Evolutionary conservation across 176 grass and related monocot species (phyloP), one percentile per base, ranked within the genome.

Genomic region (Tillandsia fasciculata): DNA sequence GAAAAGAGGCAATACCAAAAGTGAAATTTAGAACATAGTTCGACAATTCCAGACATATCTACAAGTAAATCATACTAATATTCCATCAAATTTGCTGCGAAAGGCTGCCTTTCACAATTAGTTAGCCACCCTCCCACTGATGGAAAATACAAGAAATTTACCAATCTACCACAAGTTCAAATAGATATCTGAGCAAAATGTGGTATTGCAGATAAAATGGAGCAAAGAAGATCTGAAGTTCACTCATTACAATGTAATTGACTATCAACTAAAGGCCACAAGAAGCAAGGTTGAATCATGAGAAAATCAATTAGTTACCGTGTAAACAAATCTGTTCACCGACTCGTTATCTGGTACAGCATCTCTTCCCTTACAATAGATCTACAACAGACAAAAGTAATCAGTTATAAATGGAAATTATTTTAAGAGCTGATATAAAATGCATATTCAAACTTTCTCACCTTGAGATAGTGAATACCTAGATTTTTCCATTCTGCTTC

Each of bases 381-480:
- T 99, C 95, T 99, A 75, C 65, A 88, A 70, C 33, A 67, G 13
- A 26, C 50, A 50, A 57, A 22, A 11, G 11, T 29, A 49, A 68
- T 9, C 28, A 13, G 26, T 12, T 48, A 9, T 0, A 23, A 58
- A 24, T 5, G 54, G 10, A 15, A 68, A 3, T 50, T 48, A n/a
- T 10, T 69, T 18, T 17, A 47, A 7, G 47, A 72, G n/a, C 42
- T 68, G 48, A 50, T 0, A 11, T 50, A 53, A 61, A 61, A 23
- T 23, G 15, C 2, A 61, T 17, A 61, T 20, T 7, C 17, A 61
- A 22, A 61, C 56, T 61, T 48, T 73, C 89, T 90, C 73, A 90
- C 95, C 95, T 99, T 99, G 47, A 83, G 80, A 93, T 99, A 73
- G 64, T 99, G 93, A 67, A 82, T 90, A 84, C 95, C 95, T 77